Evolutionary conservation across 257 asterid species (phyloP).

Genomic region (Pogostemon cablin): DNA sequence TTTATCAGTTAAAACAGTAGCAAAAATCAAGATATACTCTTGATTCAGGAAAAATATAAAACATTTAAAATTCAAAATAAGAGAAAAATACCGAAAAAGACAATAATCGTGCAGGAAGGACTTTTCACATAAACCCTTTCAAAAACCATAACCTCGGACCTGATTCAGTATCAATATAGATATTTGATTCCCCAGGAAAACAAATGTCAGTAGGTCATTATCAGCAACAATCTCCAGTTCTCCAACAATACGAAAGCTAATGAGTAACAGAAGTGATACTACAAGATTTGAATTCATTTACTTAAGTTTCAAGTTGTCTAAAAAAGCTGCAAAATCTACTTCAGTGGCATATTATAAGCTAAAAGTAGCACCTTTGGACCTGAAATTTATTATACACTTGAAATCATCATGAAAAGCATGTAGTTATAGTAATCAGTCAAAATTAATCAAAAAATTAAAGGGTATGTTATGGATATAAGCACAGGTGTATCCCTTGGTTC

Average conservation of each 20-base stretch:
- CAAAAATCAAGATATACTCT: conserved; percentile 10
- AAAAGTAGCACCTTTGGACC: neutral
- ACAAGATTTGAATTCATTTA: conserved; percentile 10
- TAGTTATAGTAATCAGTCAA: neutral
- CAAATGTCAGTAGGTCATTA: neutral
- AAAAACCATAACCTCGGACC: conserved; percentile 8
- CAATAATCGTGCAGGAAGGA: neutral
- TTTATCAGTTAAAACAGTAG: neutral
- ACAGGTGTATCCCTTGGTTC: conserved; percentile 17
- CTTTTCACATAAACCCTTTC: neutral
- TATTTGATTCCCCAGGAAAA: conserved; percentile 6
- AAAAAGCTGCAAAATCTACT: conserved; percentile 6
- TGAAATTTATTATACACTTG: conserved; percentile 23
- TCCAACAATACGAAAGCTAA: neutral
- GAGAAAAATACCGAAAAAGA: conserved; percentile 12
- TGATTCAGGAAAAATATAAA: conserved; percentile 3
- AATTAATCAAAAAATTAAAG: neutral
- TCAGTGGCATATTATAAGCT: neutral
- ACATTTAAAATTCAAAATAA: neutral
- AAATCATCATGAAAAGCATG: neutral
- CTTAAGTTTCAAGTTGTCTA: conserved; percentile 1
- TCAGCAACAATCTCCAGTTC: conserved; percentile 9
- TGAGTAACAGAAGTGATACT: neutral
- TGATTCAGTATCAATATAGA: conserved; percentile 20
- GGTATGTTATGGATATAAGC: neutral